Base-by-base conservation (phyloP, 139 green algal genomes). In the Picochlorum sp. region DNA sequence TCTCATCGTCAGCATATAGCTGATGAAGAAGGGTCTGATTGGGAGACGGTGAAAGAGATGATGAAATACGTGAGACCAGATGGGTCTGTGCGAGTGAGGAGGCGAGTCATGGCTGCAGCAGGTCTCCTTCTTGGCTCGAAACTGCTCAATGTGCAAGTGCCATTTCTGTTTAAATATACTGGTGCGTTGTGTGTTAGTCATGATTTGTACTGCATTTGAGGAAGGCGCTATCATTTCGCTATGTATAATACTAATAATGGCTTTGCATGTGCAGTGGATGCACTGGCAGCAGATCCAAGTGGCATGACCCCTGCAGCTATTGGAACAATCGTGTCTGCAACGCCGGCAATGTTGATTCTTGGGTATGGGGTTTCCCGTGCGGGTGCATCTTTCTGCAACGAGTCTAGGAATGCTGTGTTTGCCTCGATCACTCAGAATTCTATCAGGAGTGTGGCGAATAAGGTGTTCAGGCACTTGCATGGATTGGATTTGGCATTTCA, bases 141-240 rank as follows among this genome's bases (percentile, higher is more conserved):
- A 55, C 25, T 22, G 5, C 33, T 77, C 9, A 79, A 76, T 52
- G 63, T 75, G 52, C 70, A 89, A 76, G 83, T 94, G 29, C 93
- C 93, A 3, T 93, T 99, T 40, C 59, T 95, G 29, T 91, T 98
- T 71, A 99, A 99, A 76, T 77, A 90, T 53, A n/a, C 14, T 2
- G 39, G 63, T 14, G 64, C 50, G 30, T n/a, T 10, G 5, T 25
- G 41, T 29, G 39, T 2, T 24, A 12, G 29, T 47, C 18, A n/a
- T 4, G 8, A 24, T 47, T 47, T 41, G 35, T 41, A 18, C 9
- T 41, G 9, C 35, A 41, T 18, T 41, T 12, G 12, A 18, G 35
- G 9, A 0, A 7, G 20, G 1, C 25, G 35, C 5, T 61, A 5
- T 50, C 26, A 33, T 8, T 29, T 16, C 20, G 29, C n/a, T 29